Evolutionary conservation across 2,329 filamentous ascomycete genomes (phyloP).

Genomic region (Aspergillus intermedius): DNA sequence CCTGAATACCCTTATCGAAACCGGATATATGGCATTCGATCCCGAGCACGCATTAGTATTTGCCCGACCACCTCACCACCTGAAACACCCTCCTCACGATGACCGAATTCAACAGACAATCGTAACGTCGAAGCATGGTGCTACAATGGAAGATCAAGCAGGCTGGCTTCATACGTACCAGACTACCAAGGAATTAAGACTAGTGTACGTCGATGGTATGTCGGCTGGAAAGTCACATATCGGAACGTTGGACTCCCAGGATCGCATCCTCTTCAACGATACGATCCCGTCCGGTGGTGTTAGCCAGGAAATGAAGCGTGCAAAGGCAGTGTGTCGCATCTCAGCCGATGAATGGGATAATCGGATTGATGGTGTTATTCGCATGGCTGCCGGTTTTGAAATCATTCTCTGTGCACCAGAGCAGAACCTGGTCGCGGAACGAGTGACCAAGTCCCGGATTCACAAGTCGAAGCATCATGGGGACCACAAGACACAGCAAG

Average conservation of each 20-base stretch:
- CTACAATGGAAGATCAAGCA: conserved; percentile 1
- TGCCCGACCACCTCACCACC: conserved; percentile 28
- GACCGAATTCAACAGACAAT: neutral
- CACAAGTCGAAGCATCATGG: neutral
- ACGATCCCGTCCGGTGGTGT: conserved; percentile 2
- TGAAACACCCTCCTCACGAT: neutral
- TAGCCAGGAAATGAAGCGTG: conserved; percentile 44
- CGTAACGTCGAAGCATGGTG: neutral
- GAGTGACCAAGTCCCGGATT: conserved; percentile 15
- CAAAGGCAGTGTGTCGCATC: conserved; percentile 49
- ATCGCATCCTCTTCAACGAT: conserved; percentile 49
- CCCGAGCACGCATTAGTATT: conserved; percentile 62
- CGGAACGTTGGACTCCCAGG: conserved; percentile 62
- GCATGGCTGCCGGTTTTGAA: conserved; percentile 64
- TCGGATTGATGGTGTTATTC: conserved; percentile 55
- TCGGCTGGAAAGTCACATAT: conserved; percentile 57
- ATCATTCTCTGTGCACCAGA: conserved; percentile 60
- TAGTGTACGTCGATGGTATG: conserved; percentile 64
- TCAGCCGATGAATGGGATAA: conserved; percentile 42
- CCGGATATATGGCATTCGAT: conserved; percentile 67
- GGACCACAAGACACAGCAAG: neutral
- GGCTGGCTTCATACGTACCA: conserved; percentile 62
- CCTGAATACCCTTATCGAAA: conserved; percentile 41
- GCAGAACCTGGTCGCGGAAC: conserved; percentile 27
- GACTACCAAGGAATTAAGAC: conserved; percentile 48